These are phyloP conservation scores for Pythium aquatile DNA, from an alignment of 352 stramenopile species.

Conservation along the genomic window DNA sequence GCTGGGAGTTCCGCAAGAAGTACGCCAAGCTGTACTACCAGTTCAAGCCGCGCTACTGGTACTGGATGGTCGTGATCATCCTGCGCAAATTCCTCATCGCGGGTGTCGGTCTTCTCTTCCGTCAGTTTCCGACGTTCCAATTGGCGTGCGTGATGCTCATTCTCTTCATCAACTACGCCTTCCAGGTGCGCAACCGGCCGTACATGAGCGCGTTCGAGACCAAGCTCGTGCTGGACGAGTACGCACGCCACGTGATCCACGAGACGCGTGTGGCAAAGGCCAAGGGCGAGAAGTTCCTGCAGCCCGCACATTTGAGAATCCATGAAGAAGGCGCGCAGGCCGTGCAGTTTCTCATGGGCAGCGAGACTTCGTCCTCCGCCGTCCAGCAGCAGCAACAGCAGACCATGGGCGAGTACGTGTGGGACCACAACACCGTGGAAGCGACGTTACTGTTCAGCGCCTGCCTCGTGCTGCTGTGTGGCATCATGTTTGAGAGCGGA, in stretches of 20 bases:
- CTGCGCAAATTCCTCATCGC: constrained; percentile 72
- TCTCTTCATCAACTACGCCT: constrained; percentile 71
- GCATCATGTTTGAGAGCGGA: constrained; percentile 69
- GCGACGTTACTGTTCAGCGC: constrained; percentile 68
- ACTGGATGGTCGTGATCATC: constrained; percentile 84
- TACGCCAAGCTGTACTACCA: constrained; percentile 86
- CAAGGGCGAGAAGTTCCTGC: constrained; percentile 47
- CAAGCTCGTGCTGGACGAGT: constrained; percentile 57
- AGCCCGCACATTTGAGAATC: constrained; percentile 53
- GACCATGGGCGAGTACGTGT: constrained; percentile 56
- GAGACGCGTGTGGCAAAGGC: constrained; percentile 56
- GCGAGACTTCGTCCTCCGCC: not conserved
- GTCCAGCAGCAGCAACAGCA: constrained; percentile 31
- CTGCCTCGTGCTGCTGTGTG: constrained; percentile 58
- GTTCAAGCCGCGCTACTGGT: constrained; percentile 81
- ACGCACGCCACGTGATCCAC: constrained; percentile 42
- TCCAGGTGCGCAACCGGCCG: constrained; percentile 66
- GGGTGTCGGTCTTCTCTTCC: constrained; percentile 65
- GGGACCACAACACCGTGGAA: constrained; percentile 83
- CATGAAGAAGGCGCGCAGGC: constrained; percentile 38
- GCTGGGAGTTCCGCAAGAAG: constrained; percentile 69
- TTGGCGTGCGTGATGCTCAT: constrained; percentile 75
- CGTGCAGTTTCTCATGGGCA: constrained; percentile 24
- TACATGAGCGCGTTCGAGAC: constrained; percentile 77
- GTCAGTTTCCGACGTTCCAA: constrained; percentile 70